These are phyloP conservation scores for Claviceps pusilla DNA, from an alignment of 2,329 filamentous ascomycete species.

Conservation along the genomic window DNA sequence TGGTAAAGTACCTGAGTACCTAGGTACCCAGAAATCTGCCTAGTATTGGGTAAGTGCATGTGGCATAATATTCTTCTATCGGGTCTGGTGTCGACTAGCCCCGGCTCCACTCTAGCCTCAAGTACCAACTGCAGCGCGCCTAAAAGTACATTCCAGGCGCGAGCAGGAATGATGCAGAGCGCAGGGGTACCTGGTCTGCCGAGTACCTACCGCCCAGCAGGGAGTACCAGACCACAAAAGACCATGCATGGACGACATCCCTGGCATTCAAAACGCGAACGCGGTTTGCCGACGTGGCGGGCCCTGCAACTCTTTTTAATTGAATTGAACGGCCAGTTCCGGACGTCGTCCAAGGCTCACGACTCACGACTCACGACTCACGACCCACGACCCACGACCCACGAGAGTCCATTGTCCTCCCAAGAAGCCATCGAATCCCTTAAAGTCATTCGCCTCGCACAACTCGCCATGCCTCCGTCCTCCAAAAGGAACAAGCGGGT, in stretches of 20 bases:
- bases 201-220: neutral
- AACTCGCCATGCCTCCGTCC: slow-evolving; percentile 20
- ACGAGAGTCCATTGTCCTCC: neutral
- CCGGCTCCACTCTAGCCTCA: neutral
- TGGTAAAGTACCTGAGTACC: too few relatives aligned
- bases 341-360: neutral
- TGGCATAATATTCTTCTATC: neutral
- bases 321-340: slow-evolving; percentile 1
- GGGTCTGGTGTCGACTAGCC: neutral
- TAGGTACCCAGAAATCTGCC: too few relatives aligned
- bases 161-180: too few relatives aligned
- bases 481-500: slow-evolving; percentile 22
- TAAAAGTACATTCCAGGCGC: neutral
- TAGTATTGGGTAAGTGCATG: too few relatives aligned
- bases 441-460: neutral
- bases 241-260: slow-evolving; percentile 4
- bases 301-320: slow-evolving; percentile 5
- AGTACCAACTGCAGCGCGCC: neutral
- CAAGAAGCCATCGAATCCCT: neutral
- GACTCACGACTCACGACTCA: neutral
- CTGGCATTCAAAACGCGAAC: slow-evolving; percentile 15
- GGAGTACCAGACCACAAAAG: neutral
- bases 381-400: too few relatives aligned
- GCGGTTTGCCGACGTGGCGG: slow-evolving; percentile 9
- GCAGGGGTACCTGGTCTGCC: neutral